Conservation (phyloP, 2,329 filamentous ascomycete species). For the Aspergillus sp. region DNA sequence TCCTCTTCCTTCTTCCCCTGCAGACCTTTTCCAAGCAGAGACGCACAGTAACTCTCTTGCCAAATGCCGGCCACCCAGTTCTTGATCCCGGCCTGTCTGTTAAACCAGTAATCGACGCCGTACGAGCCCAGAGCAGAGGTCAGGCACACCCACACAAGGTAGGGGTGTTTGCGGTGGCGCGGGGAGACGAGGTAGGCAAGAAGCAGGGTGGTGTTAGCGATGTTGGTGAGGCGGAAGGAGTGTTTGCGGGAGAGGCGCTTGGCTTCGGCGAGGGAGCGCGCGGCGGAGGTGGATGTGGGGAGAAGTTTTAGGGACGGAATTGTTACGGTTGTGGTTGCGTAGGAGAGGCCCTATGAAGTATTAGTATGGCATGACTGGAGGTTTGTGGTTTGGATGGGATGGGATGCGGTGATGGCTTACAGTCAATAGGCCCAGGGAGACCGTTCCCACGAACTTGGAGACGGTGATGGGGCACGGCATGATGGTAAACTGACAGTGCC, state of each 20-base stretch:
- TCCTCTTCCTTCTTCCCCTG: slow-evolving; percentile 29
- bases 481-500: slow-evolving; percentile 18
- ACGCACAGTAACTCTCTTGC: slow-evolving; percentile 39
- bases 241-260: slow-evolving; percentile 58
- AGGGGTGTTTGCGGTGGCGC: slow-evolving; percentile 70
- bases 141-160: slow-evolving; percentile 77
- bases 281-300: slow-evolving; percentile 64
- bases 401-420: slow-evolving; percentile 41
- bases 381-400: not conserved
- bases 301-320: slow-evolving; percentile 76
- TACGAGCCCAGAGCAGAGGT: slow-evolving; percentile 44
- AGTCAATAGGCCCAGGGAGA: slow-evolving; percentile 80
- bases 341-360: slow-evolving; percentile 70
- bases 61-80: slow-evolving; percentile 24
- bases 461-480: slow-evolving; percentile 67
- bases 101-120: slow-evolving; percentile 65
- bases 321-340: slow-evolving; percentile 69
- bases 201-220: slow-evolving; percentile 66
- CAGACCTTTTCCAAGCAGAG: slow-evolving; percentile 8
- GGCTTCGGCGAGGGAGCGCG: slow-evolving; percentile 64
- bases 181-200: slow-evolving; percentile 74
- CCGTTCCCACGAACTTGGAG: slow-evolving; percentile 88
- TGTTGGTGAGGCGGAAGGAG: slow-evolving; percentile 58
- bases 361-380: not conserved
- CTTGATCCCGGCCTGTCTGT: slow-evolving; percentile 53